These are phyloP conservation scores for Oryza australiensis DNA, from an alignment of 176 grass and related monocot species.

Conservation along the genomic window DNA sequence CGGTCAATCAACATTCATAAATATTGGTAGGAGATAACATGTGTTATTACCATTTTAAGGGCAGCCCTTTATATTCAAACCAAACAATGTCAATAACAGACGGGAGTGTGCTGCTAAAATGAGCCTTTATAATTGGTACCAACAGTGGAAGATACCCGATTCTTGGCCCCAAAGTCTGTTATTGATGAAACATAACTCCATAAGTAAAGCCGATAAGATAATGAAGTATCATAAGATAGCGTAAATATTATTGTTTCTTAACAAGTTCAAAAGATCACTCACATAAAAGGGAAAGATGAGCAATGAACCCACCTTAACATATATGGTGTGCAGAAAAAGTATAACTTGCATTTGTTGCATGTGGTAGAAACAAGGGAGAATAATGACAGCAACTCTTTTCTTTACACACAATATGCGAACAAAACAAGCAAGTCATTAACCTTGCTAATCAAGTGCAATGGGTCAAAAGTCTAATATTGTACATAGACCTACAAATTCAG, in stretches of 20 bases:
- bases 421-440: neutral
- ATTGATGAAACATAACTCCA: neutral
- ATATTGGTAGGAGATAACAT: neutral
- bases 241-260: neutral
- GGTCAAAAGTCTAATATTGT: neutral
- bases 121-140: conserved; percentile 80
- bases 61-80: conserved; percentile 98
- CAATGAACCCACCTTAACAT: neutral
- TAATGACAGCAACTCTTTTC: neutral
- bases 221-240: neutral
- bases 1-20: neutral
- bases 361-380: neutral
- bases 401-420: conserved; percentile 4
- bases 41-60: conserved; percentile 86
- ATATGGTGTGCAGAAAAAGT: neutral
- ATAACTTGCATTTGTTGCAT: neutral
- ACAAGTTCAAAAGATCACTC: neutral
- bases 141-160: conserved; percentile 87
- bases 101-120: conserved; percentile 82
- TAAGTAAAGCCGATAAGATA: conserved; percentile 14
- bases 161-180: conserved; percentile 78
- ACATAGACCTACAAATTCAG: neutral
- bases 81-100: conserved; percentile 85
- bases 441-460: neutral
- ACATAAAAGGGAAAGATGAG: neutral